phyloP scores from a whole-genome alignment of 495 filamentous ascomycete genomes.

The Talaromyces nanjingensis region DNA sequence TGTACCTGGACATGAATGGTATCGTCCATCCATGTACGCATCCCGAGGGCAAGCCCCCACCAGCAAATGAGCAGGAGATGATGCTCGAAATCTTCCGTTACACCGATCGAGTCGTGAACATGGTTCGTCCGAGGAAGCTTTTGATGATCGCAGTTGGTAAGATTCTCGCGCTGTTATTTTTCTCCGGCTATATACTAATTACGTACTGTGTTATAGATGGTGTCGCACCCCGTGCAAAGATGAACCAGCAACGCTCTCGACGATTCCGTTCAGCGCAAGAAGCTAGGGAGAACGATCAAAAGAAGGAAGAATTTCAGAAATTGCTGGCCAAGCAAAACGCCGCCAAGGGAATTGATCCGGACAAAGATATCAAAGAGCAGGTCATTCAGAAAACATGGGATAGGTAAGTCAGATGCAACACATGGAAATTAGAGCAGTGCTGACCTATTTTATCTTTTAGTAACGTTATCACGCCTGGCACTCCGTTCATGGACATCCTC shows the following conservation, averaged over 20 bases:
- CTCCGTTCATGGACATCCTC: slow-evolving; percentile 97
- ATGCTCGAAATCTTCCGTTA: slow-evolving; percentile 97
- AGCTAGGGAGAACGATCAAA: slow-evolving; percentile 86
- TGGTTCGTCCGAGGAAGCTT: slow-evolving; percentile 91
- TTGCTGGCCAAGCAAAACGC: slow-evolving; percentile 65
- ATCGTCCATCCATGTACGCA: slow-evolving; percentile 99
- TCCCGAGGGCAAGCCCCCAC: slow-evolving; percentile 86
- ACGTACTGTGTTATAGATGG: slow-evolving; percentile 53
- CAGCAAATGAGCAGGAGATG: slow-evolving; percentile 96
- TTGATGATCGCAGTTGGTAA: slow-evolving; percentile 96
- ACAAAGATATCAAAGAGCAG: slow-evolving; percentile 54
- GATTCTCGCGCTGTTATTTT: slow-evolving; percentile 18
- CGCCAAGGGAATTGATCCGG: slow-evolving; percentile 42
- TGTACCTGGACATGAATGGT: slow-evolving; percentile 99
- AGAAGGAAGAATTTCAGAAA: slow-evolving; percentile 79
- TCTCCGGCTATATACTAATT: slow-evolving; percentile 17
- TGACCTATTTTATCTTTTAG: slow-evolving; percentile 19
- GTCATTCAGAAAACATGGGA: slow-evolving; percentile 91
- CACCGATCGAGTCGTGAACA: slow-evolving; percentile 95
- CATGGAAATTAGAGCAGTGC: not conserved
- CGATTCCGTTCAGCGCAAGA: slow-evolving; percentile 91
- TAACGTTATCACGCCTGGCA: slow-evolving; percentile 96
- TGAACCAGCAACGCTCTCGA: slow-evolving; percentile 93
- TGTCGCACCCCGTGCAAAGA: slow-evolving; percentile 89
- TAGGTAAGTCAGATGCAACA: slow-evolving; percentile 20